phyloP scores from a whole-genome alignment of 495 filamentous ascomycete species.

The Rusavskia elegans region DNA sequence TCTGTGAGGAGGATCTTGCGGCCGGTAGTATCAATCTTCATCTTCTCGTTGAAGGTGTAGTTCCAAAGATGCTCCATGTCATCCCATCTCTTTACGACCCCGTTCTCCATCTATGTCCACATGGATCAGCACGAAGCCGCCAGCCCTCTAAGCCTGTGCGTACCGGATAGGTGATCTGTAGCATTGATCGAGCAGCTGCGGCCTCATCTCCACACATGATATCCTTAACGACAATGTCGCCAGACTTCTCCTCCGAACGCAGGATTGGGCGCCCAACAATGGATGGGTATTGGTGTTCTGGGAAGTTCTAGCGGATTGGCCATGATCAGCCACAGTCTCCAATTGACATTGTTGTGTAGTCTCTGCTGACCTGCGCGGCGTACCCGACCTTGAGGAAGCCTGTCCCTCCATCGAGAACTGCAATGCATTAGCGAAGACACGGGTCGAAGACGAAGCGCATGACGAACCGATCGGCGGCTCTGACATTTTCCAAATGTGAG shows the following conservation, averaged over 20 bases:
- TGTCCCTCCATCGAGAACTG: slow-evolving; percentile 98
- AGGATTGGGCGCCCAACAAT: slow-evolving; percentile 97
- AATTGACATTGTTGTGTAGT: neutral
- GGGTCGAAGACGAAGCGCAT: neutral
- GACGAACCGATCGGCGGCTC: slow-evolving; percentile 31
- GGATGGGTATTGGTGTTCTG: slow-evolving; percentile 93
- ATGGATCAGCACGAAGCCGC: slow-evolving; percentile 12
- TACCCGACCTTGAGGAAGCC: slow-evolving; percentile 99
- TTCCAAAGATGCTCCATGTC: slow-evolving; percentile 99
- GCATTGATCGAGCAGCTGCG: slow-evolving; percentile 83
- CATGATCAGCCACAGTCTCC: neutral
- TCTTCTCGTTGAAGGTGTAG: slow-evolving; percentile 94
- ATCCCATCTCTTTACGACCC: slow-evolving; percentile 98
- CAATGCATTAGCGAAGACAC: slow-evolving; percentile 11
- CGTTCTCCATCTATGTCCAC: slow-evolving; percentile 77
- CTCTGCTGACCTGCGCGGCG: slow-evolving; percentile 55
- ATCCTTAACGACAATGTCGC: slow-evolving; percentile 81
- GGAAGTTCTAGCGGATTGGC: slow-evolving; percentile 65
- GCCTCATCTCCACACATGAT: slow-evolving; percentile 99
- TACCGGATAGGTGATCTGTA: slow-evolving; percentile 93
- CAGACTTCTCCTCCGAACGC: slow-evolving; percentile 75
- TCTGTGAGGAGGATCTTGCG: slow-evolving; percentile 98
- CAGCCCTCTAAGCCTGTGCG: slow-evolving; percentile 10
- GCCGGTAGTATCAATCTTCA: slow-evolving; percentile 77
- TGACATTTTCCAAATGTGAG: slow-evolving; percentile 32